phyloP scores from a whole-genome alignment of 2,329 filamentous ascomycete genomes.

The Aspergillus pseudoterreus region DNA sequence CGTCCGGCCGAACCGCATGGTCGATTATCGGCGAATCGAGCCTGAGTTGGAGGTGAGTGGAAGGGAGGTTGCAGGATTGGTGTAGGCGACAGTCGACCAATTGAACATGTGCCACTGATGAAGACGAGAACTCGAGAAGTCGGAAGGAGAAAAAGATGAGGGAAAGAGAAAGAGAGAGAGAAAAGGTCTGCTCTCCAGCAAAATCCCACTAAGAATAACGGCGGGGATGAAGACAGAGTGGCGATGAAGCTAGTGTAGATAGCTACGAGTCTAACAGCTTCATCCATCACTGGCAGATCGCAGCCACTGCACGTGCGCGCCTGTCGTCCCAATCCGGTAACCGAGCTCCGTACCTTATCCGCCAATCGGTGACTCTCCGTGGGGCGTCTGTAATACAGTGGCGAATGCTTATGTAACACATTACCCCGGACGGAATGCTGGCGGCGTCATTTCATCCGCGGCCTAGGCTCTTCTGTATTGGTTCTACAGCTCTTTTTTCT shows the following conservation, averaged over 20 bases:
- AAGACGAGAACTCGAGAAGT: too few species aligned
- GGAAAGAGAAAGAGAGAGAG: too few species aligned
- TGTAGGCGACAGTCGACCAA: too few species aligned
- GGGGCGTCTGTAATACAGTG: too few species aligned
- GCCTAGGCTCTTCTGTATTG: background rate
- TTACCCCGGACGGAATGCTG: too few species aligned
- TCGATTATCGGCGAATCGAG: background rate
- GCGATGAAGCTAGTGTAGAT: background rate
- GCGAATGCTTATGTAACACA: too few species aligned
- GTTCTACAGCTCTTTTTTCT: background rate
- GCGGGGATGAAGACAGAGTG: background rate
- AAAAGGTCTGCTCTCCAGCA: too few species aligned
- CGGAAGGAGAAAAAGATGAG: too few species aligned
- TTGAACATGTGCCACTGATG: too few species aligned
- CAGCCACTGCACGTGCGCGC: background rate
- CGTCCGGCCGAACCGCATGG: constrained; percentile 91
- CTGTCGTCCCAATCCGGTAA: background rate
- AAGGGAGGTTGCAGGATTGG: too few species aligned
- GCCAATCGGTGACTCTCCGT: background rate
- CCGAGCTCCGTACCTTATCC: background rate
- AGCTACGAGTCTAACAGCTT: background rate
- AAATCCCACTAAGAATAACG: background rate
- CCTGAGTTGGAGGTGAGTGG: too few species aligned
- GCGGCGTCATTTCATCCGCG: background rate
- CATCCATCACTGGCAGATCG: background rate